Base-by-base conservation (phyloP, 352 stramenopile species). In the Thalassiosira ordinaria region DNA sequence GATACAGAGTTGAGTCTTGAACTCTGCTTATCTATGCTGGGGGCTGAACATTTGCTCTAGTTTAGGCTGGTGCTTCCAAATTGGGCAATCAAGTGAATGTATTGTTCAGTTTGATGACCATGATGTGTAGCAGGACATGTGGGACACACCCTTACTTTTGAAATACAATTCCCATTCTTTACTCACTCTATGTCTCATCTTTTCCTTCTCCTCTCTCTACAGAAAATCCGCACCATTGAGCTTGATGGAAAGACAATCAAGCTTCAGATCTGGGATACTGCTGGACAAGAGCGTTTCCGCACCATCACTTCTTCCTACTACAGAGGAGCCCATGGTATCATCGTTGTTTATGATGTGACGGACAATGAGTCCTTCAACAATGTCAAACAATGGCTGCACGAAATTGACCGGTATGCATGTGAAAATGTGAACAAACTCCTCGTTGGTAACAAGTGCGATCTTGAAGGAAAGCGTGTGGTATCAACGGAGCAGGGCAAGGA, bases 201-300 rank as follows among this genome's bases (percentile, higher is more conserved):
- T 27, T 74, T 57, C 46, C 39, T 66, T 60, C 35, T 62, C n/a
- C 13, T 27, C 60, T 59, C 51, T 69, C 62, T 41, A 74, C 49
- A 89, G 55, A 99, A 99, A 97, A 99, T 99, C 90, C 96, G 97
- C 83, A 99, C 97, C 51, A 98, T 99, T 77, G 96, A 99, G 81
- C 87, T 99, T 57, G 98, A 99, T 84, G 96, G 95, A 75, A 99
- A 99, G 92, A 99, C 96, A 60, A 98, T 99, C 91, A 99, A 99
- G 92, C 94, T 99, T 46, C 97, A 99, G 93, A 99, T 99, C 93
- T 99, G 97, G 97, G 97, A 99, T 90, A 99, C 97, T 24, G 98
- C 98, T 39, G 98, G 98, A 67, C 98, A 99, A 91, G 98, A 99
- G 87, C 95, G 97, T 76, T 99, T 99, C 94, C 96, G 97, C 76